Evolutionary conservation across 2,329 filamentous ascomycete species (phyloP).

Genomic region (Rutstroemia sydowiana): DNA sequence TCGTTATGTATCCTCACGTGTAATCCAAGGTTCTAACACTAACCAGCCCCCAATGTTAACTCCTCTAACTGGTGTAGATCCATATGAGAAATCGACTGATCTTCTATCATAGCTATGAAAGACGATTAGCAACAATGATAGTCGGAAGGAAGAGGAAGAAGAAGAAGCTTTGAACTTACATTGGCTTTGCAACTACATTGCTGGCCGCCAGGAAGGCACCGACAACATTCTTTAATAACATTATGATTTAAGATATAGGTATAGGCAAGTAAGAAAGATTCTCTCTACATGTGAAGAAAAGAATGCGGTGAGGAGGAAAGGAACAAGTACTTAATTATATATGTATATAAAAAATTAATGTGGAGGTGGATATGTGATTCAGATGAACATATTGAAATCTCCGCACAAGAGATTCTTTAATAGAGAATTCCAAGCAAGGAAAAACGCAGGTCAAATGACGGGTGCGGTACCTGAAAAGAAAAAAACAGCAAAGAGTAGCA

Average conservation of each 20-base stretch:
- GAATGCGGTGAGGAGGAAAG: background rate
- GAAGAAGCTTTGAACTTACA: conserved; percentile 1
- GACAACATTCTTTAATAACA: conserved; percentile 5
- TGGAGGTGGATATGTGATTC: background rate
- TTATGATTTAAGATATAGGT: background rate
- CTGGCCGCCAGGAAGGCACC: conserved; percentile 1
- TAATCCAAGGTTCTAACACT: conserved; percentile 41
- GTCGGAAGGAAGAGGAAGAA: background rate
- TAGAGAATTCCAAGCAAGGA: background rate
- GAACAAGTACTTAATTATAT: background rate
- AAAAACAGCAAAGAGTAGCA: background rate
- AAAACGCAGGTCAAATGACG: background rate
- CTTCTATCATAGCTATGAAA: conserved; percentile 18
- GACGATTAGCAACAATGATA: background rate
- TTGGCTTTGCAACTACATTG: conserved; percentile 1
- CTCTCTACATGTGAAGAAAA: background rate
- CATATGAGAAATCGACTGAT: conserved; percentile 39
- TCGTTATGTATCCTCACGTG: conserved; percentile 26
- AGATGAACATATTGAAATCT: background rate
- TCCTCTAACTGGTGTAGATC: conserved; percentile 38
- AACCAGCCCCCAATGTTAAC: conserved; percentile 29
- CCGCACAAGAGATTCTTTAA: background rate
- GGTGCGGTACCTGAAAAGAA: background rate
- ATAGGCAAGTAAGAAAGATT: background rate
- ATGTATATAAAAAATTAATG: background rate